Base-by-base conservation (phyloP, 257 asterid genomes). In the Nicotiana noctiflora region DNA sequence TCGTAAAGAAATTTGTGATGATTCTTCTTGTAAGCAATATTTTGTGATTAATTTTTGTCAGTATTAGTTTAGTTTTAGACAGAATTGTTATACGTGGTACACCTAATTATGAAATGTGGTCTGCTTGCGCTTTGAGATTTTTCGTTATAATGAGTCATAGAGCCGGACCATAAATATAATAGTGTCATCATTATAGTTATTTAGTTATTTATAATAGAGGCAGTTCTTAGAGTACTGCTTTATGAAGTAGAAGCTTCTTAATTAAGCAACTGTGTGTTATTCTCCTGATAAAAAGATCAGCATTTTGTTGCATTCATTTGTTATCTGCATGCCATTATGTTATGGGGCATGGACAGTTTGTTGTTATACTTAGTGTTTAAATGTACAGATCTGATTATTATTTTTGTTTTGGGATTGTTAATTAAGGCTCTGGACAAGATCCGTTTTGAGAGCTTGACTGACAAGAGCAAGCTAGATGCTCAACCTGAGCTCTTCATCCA, bases 401-500 rank as follows among this genome's bases (percentile, higher is more conserved):
- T 4, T 21, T 52, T 44, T 32, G 9, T 76, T 34, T 32, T 75
- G 49, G 75, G 13, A 1, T 32, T 44, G 21, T 32, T 12, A 51
- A 0, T 27, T 70, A 25, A 88, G 92, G 93, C 93, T 3, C 68
- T 90, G 67, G 93, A 90, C 63, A 90, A 90, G 82, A 90, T 90
- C 79, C 85, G 93, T 0, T 90, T 90, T 63, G 93, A 90, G 60
- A 86, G 93, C 29, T 66, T 90, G 85, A 90, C 93, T 0, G 92
- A 88, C 62, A 90, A 90, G 89, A 88, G 90, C 84, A 90, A 90
- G 82, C 89, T 90, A 1, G 93, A 90, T 34, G 89, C 79, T 51
- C 93, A 90, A 62, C 92, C 93, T 2, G 93, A 90, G 89, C 88
- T 90, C 3, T 90, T 88, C 74, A 87, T 90, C 85, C 91, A 87